These are phyloP conservation scores for Dendrobium huoshanense DNA, from an alignment of 106 monocot species.

Conservation along the genomic window DNA sequence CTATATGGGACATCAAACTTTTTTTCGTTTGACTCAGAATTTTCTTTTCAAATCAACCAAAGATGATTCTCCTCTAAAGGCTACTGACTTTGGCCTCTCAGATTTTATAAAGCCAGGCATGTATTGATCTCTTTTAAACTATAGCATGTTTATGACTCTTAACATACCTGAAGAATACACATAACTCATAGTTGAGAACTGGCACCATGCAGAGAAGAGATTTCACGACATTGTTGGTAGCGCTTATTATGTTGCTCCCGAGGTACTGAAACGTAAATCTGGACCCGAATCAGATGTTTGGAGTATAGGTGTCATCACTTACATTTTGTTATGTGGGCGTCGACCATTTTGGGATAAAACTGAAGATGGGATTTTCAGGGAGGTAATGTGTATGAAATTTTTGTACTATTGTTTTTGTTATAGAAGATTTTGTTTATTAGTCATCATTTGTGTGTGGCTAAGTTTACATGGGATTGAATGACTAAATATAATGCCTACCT, in stretches of 20 bases:
- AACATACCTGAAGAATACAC: background rate
- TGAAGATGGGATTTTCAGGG: slow-evolving; percentile 88
- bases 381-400: slow-evolving; percentile 31
- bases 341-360: slow-evolving; percentile 98
- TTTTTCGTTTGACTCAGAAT: slow-evolving; percentile 58
- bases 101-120: slow-evolving; percentile 85
- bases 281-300: slow-evolving; percentile 97
- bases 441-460: background rate
- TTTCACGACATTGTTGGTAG: slow-evolving; percentile 93
- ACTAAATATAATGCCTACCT: background rate
- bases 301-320: slow-evolving; percentile 99
- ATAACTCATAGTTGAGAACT: background rate
- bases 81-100: slow-evolving; percentile 96
- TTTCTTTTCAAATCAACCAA: slow-evolving; percentile 87
- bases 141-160: slow-evolving; percentile 1
- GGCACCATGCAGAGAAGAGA: slow-evolving; percentile 51
- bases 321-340: slow-evolving; percentile 88
- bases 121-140: background rate
- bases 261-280: slow-evolving; percentile 78
- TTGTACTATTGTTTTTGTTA: background rate
- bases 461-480: background rate
- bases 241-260: slow-evolving; percentile 95
- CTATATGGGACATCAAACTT: background rate
- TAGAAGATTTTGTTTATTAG: background rate
- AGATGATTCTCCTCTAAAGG: slow-evolving; percentile 77